Evolutionary conservation across 495 filamentous ascomycete species (phyloP).

Genomic region (Aspergillus homomorphus): DNA sequence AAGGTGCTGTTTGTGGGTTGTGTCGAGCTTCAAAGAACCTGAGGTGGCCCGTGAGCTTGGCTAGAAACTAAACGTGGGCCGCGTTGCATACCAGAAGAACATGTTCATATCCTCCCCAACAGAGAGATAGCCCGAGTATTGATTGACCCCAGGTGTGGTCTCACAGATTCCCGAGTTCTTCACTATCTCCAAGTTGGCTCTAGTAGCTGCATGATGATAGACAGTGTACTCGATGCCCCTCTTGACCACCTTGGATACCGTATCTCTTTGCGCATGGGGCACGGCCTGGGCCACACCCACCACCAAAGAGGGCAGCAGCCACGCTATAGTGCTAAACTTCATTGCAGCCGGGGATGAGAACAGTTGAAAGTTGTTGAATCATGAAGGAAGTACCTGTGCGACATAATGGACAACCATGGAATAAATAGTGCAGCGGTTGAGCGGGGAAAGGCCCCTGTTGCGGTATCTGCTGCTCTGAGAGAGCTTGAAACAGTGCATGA

Average conservation of each 20-base stretch:
- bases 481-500: neutral
- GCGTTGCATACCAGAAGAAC: constrained; percentile 47
- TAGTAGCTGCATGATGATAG: constrained; percentile 52
- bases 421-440: neutral
- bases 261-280: constrained; percentile 6
- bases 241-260: constrained; percentile 35
- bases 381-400: neutral
- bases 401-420: neutral
- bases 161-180: constrained; percentile 57
- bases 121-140: constrained; percentile 55
- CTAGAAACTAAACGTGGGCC: constrained; percentile 1
- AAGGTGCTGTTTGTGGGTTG: constrained; percentile 44
- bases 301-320: constrained; percentile 1
- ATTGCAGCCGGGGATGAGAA: neutral
- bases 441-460: neutral
- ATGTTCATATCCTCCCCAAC: constrained; percentile 54
- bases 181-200: constrained; percentile 50
- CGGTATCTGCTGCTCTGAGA: neutral
- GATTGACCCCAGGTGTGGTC: constrained; percentile 52
- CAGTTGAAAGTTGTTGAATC: neutral
- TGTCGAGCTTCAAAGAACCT: constrained; percentile 51
- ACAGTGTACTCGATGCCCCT: constrained; percentile 47
- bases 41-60: neutral
- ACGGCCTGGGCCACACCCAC: constrained; percentile 1
- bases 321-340: neutral